Evolutionary conservation across 805 yeast genomes (phyloP), one percentile per base, ranked within the genome.

Genomic region (Saccharomycopsis microspora): DNA sequence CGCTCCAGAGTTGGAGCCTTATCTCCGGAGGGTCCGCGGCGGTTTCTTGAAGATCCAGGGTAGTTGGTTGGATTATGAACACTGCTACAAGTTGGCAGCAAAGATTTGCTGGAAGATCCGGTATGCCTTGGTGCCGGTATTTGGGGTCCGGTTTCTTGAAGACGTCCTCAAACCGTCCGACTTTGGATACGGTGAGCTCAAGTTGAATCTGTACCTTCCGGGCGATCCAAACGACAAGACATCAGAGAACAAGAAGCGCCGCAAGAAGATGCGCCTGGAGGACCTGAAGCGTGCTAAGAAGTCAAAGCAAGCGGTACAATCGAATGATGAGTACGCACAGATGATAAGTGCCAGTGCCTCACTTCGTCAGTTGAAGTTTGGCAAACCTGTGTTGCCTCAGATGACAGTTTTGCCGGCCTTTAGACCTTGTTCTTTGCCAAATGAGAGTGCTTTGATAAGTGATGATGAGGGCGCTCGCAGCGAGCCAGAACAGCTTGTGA

Each of bases 11-110:
- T 68, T 79, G 46, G 85, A 76, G 54, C 75, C 71, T 11, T 73
- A 70, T 39, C 72, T 82, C 47, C 77, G 77, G 56, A 74, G 96
- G 44, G 86, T 88, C 10, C 69, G 96, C 47, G 97, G 97, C 42
- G 97, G 96, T 3, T 86, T 78, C 57, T 72, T 88, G 54, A 87
- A 87, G 67, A 86, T 89, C 55, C 97, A 88, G 65, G 97, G 97
- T 3, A 86, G 96, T 5, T 89, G 96, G 96, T 65, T 87, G 38
- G 90, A 95, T 1, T 82, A 65, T 58, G 74, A 72, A 6, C 68
- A 84, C 44, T 87, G 94, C 29, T 71, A 71, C 51, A 65, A 74
- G 33, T 66, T 88, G 46, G 90, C 95, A 3, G 62, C 76, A 34
- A 74, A 82, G 45, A 84, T 87, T 57, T 85, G 95, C 65, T 87